Evolutionary conservation across 2,329 filamentous ascomycete species (phyloP), one percentile per base, ranked within the genome.

Genomic region (Eurotiales sp.): DNA sequence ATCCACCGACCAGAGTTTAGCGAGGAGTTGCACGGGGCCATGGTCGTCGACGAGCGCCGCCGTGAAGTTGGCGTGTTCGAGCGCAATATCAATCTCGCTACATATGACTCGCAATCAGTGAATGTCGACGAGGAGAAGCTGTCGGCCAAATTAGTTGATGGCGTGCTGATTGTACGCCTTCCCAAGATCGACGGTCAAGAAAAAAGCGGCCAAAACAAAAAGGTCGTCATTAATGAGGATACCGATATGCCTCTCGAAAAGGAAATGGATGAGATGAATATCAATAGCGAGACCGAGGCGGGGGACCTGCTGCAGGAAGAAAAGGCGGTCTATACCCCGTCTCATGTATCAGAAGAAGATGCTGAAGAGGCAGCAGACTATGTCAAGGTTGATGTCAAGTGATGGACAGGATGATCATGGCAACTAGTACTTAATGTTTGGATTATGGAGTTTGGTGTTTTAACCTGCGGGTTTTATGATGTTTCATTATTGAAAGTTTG

Each of bases 111-210:
- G 25, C 80, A 81, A 25, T 82, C 84, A n/a, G 40, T 36, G 7
- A 77, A 79, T 56, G 74, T 93, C 14, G 85, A 90, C 60, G 80
- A 76, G 1, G 78, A 85, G 44, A 76, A 71, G 21, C 92, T 93
- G 62, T 79, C 76, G 2, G 88, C 88, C 2, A 89, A 83, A 71
- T 77, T 95, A 70, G 86, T 90, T 67, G 86, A 93, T 64, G 89
- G 89, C 4, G 73, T 95, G 1, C 68, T 95, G 58, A 75, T 85
- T 30, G 77, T 95, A n/a, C 83, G 81, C n/a, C 81, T 95, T 1
- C 87, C 87, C 7, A 91, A 90, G 74, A 62, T 81, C 7, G 82
- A 58, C 14, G 32, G 59, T 11, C 56, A 57, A 51, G 54, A 27
- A 27, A 55, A 43, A 15, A n/a, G n/a, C n/a, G 54, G 47, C 51